These are phyloP conservation scores for Backusella morwellensis DNA, from an alignment of 192 early-diverging fungal species.

Conservation along the genomic window DNA sequence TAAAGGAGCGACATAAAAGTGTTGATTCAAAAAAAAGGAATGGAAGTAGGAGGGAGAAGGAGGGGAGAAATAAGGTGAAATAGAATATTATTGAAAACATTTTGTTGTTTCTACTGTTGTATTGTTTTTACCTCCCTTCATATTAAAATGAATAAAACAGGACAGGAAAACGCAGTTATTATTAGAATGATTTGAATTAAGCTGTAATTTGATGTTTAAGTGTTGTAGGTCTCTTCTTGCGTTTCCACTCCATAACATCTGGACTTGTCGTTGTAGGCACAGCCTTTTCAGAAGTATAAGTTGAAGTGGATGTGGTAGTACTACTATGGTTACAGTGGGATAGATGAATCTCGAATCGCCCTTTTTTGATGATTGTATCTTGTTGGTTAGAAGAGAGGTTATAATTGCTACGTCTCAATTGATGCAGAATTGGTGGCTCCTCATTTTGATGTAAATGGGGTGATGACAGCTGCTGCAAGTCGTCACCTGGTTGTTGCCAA, in stretches of 20 bases:
- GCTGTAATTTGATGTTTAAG: constrained; percentile 7
- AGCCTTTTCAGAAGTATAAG: not conserved
- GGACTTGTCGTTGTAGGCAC: not conserved
- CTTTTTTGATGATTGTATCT: constrained; percentile 12
- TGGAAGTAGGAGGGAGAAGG: not conserved
- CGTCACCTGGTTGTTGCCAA: not conserved
- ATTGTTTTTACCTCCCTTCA: not conserved
- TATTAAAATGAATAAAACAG: not conserved
- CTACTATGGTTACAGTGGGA: not conserved
- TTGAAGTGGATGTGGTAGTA: not conserved
- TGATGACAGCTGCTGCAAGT: not conserved
- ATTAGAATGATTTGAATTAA: not conserved
- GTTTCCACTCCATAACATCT: constrained; percentile 11
- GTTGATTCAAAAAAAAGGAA: not conserved
- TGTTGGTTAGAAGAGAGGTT: not conserved
- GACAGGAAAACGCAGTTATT: not conserved
- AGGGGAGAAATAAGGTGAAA: not conserved
- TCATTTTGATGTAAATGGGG: not conserved
- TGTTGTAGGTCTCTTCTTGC: constrained; percentile 7
- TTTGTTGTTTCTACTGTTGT: not conserved
- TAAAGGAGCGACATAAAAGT: not conserved
- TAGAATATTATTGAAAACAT: not conserved
- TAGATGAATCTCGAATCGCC: constrained; percentile 22
- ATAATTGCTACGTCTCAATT: constrained; percentile 6
- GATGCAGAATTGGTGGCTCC: constrained; percentile 13